phyloP scores from a whole-genome alignment of 257 asterid genomes.

The Vinca minor region DNA sequence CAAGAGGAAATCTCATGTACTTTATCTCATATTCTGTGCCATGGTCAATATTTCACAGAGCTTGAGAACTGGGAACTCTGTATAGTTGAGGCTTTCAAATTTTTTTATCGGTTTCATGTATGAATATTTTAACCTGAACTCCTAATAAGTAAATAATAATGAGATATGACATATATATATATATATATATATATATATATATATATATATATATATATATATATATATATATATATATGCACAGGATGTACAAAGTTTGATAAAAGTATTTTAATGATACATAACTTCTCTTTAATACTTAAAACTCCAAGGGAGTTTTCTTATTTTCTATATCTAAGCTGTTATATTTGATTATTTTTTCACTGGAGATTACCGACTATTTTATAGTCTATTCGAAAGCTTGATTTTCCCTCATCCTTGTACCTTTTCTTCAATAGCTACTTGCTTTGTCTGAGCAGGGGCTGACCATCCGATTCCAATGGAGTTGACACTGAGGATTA shows the following conservation, averaged over 20 bases:
- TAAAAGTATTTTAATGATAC: background rate
- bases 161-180: background rate
- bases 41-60: background rate
- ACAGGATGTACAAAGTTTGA: background rate
- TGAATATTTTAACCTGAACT: background rate
- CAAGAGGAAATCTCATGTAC: background rate
- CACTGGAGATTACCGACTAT: background rate
- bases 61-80: background rate
- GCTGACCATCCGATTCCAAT: conserved; percentile 85
- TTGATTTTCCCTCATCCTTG: conserved; percentile 12
- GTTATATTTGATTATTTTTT: background rate
- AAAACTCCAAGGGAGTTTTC: background rate
- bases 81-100: background rate
- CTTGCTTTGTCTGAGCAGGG: conserved; percentile 35
- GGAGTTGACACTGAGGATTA: conserved; percentile 69
- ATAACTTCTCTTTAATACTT: background rate
- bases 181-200: too few species aligned
- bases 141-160: background rate
- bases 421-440: too few species aligned
- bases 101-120: background rate
- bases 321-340: background rate
- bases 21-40: too few species aligned
- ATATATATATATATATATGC: too few species aligned
- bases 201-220: too few species aligned
- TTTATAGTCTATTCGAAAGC: background rate